Base-by-base conservation (phyloP, 2,329 filamentous ascomycete genomes). In the Thielaviopsis populi region DNA sequence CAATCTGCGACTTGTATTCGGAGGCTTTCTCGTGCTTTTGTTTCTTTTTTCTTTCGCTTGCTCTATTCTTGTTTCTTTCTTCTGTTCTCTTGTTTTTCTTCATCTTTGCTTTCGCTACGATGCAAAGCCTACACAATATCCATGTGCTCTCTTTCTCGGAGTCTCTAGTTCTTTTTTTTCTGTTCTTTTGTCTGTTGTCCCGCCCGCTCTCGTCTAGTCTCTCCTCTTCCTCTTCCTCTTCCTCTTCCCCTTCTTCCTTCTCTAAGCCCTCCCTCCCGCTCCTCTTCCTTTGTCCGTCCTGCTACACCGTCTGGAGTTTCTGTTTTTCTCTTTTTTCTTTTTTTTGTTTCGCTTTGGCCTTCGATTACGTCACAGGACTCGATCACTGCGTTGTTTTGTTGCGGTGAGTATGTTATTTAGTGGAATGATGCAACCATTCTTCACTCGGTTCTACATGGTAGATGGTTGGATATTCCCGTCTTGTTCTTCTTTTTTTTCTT, bases 341-440 rank as follows among this genome's bases (percentile, higher is more conserved):
- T n/a, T n/a, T n/a, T n/a, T n/a, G n/a, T n/a, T n/a, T n/a, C n/a
- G n/a, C n/a, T n/a, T n/a, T n/a, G n/a, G 22, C 10, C 27, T 19
- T n/a, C 19, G 53, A 56, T 13, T 3, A 37, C n/a, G 24, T 56
- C 53, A 33, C 53, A 27, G 37, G 30, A 56, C 24, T 56, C 8
- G 53, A 56, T 56, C 53, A 11, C 30, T 56, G 17, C n/a, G 4
- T 56, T 56, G 27, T 27, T 56, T 56, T 56, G 30, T 33, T 56
- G 27, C 53, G 24, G 53, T 56, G 53, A 33, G 53, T 56, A 56
- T 19, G 58, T 60, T 60, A 13, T 56, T 60, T 42, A 33, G 19
- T 59, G 17, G 30, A 17, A 41, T 41, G 24, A 24, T 41, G 41
- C 19, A 60, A n/a, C 27, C 19, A 42, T 60, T 60, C 33, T 33